Percentiles rank a stretch among this genome's conserved stretches.
Evolutionary conservation across 1,139 yeast species (phyloP).

Genomic region (Protomyces macrosporus): DNA sequence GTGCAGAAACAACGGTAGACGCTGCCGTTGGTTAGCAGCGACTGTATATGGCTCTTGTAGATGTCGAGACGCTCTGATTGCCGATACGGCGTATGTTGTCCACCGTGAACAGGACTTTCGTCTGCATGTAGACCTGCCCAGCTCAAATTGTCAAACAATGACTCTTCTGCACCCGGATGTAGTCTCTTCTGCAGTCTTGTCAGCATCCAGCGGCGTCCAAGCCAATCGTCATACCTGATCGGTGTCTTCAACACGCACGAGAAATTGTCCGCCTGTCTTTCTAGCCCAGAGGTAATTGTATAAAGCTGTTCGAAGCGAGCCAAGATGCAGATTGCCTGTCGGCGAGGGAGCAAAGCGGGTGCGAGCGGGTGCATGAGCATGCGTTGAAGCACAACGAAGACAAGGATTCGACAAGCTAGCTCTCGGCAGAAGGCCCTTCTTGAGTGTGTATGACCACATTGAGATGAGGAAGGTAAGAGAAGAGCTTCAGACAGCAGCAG

Average conservation of each 20-base stretch:
- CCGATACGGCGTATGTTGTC: slow-evolving; percentile 67
- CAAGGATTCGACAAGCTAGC: neutral
- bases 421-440: too few relatives aligned
- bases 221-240: slow-evolving; percentile 46
- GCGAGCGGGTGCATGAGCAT: slow-evolving; percentile 53
- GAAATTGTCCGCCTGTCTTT: slow-evolving; percentile 71
- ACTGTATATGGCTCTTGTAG: slow-evolving; percentile 54
- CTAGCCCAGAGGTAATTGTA: slow-evolving; percentile 81
- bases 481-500: too few relatives aligned
- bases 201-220: neutral
- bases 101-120: slow-evolving; percentile 72
- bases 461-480: too few relatives aligned
- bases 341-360: slow-evolving; percentile 98
- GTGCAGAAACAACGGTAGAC: slow-evolving; percentile 88
- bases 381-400: neutral
- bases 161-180: slow-evolving; percentile 74
- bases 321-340: slow-evolving; percentile 86
- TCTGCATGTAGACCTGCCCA: slow-evolving; percentile 78
- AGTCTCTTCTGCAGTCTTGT: slow-evolving; percentile 46
- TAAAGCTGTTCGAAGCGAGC: slow-evolving; percentile 86
- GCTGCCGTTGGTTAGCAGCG: slow-evolving; percentile 54
- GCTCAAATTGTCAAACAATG: slow-evolving; percentile 64
- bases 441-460: too few relatives aligned
- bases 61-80: slow-evolving; percentile 74
- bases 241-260: slow-evolving; percentile 85